A percentile compares a stretch with the other conserved stretches of the same genome.
phyloP scores from a whole-genome alignment of 2,329 filamentous ascomycete species.

The Scedosporium minutisporum region DNA sequence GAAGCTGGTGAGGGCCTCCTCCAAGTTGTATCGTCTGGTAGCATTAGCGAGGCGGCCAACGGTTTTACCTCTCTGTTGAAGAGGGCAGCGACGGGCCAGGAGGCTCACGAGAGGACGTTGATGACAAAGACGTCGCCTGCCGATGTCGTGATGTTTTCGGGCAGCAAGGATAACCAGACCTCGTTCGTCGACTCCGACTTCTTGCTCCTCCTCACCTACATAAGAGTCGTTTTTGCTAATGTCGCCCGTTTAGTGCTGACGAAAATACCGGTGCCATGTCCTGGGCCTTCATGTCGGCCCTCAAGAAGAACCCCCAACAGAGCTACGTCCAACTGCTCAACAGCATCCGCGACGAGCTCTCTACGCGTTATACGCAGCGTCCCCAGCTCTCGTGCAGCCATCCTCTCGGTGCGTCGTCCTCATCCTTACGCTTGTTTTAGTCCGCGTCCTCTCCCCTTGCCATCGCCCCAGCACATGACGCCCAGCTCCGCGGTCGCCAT shows the following conservation, averaged over 20 bases:
- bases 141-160: conserved; percentile 96
- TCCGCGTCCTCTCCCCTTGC: background rate
- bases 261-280: conserved; percentile 81
- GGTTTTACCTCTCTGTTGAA: conserved; percentile 79
- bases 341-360: conserved; percentile 86
- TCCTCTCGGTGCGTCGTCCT: conserved; percentile 65
- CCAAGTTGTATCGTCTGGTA: conserved; percentile 46
- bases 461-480: background rate
- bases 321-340: conserved; percentile 96
- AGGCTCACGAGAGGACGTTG: conserved; percentile 70
- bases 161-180: conserved; percentile 93
- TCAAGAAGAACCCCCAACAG: conserved; percentile 96
- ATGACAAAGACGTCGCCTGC: conserved; percentile 89
- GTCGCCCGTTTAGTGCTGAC: conserved; percentile 37
- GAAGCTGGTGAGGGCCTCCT: conserved; percentile 57
- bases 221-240: conserved; percentile 85
- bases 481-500: background rate
- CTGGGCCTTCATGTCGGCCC: conserved; percentile 85
- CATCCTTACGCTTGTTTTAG: background rate
- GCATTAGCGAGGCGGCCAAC: conserved; percentile 72
- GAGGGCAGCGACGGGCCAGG: conserved; percentile 73
- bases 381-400: conserved; percentile 96
- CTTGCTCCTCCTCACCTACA: conserved; percentile 3
- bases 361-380: conserved; percentile 84
- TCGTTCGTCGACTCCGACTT: conserved; percentile 50